Evolutionary conservation across 306 rosid genomes (phyloP), one percentile per base, ranked within the genome.

Genomic region (Medicago arabica): DNA sequence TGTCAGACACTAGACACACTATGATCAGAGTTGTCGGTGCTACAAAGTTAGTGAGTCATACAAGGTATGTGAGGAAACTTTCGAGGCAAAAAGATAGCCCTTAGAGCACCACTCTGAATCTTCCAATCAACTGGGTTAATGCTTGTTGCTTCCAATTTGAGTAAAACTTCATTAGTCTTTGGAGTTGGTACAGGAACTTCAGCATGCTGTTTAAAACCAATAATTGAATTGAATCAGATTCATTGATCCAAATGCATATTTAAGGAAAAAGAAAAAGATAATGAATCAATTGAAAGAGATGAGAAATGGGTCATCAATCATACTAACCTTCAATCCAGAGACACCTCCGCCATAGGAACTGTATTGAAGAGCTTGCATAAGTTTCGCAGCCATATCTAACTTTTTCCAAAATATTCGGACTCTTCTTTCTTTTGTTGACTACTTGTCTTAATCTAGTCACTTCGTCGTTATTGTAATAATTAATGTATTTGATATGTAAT

Each of bases 61-160:
- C 97, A 79, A 9, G 96, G 97, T 60, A 77, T 84, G 44, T 88
- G 77, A 53, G 97, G 97, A 62, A 92, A 78, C 7, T 62, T 66
- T 39, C 87, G 51, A 57, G 97, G 97, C 0, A 84, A 0, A 49
- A 78, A 78, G 0, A 85, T 1, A 80, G 84, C 82, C n/a, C 92
- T 79, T 4, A 83, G 39, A 17, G 12, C 0, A 59, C 97, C 97
- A 63, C 64, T 84, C 78, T 90, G 96, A 83, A 89, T 84, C 80
- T 88, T 90, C 91, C 96, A 88, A 83, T 90, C 96, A 50, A 87
- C 4, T 11, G 93, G 93, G 73, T 90, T 92, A 6, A 92, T 58
- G 78, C 82, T 70, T 40, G 77, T 75, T 23, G 93, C 96, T 86
- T 92, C 93, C 49, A 88, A 8, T 85, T 85, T 88, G 31, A 90